Base-by-base conservation (phyloP, 2,329 filamentous ascomycete species). In the Curvularia sp. region DNA sequence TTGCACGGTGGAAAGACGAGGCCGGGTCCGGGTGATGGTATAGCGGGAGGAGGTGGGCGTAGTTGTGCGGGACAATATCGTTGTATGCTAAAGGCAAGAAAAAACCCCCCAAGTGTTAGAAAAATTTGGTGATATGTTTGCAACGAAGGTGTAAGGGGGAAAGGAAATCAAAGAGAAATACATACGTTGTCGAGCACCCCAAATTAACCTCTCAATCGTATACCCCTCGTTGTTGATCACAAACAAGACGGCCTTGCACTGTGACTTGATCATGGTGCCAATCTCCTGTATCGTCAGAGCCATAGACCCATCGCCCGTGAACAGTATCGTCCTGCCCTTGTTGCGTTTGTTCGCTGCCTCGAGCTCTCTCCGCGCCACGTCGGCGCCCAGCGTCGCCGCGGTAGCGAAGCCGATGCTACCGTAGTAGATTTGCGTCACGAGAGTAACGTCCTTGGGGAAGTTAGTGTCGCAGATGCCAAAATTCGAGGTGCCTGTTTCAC, bases 221-320 rank as follows among this genome's bases (percentile, higher is more conserved):
- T 82, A 82, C 1, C 80, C 80, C 1, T 73, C 74, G 55, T 82
- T 82, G 58, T 81, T 81, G 23, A 82, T 74, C 6, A 82, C 67
- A 57, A 82, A 75, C 6, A 82, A 70, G 5, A 80, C 63, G 1
- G 71, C 67, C 7, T 71, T 71, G 18, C 76, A 64, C 7, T 74
- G 64, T 1, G 74, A 65, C 50, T 73, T 73, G 64, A 90, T 85
- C 65, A 89, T 89, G 1, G 86, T 88, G 10, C 84, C 83, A 3
- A 91, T 77, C 62, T 89, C 87, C 69, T 90, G 88, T 0, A 82
- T 86, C 0, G 87, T 90, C 77, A 90, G 84, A 62, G 89, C 84
- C 57, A 90, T 82, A 60, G 85, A 87, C 3, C 87, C 87, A 51
- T 89, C 87, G 5, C 86, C 87, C 32, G 87, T 87, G 59, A 87